Base-by-base conservation (phyloP, 345 rosid species). In the Raphanus sativus region DNA sequence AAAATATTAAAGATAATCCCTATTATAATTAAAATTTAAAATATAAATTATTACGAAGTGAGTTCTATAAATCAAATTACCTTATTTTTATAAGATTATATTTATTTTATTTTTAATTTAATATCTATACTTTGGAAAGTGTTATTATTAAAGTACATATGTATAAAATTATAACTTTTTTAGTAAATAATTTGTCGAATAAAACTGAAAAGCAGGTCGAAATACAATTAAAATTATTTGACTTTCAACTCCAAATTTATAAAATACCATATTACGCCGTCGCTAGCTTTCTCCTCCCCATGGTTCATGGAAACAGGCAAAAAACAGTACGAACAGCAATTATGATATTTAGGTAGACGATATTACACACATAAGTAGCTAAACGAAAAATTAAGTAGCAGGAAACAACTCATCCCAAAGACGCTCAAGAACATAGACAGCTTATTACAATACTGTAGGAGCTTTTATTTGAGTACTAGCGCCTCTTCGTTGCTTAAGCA, bases 391-490 rank as follows among this genome's bases (percentile, higher is more conserved):
- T 40, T 4, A n/a, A n/a, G 48, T 16, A 16, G 70, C 34, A 50
- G 25, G 55, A 50, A 55, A 38, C 6, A 69, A 62, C 34, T n/a
- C 63, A 24, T 62, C 42, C 71, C 71, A 56, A 11, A 66, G 8
- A 59, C 63, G 48, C 60, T 70, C 50, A 5, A 58, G 40, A 40
- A 56, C 40, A 24, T 65, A 61, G 55, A 45, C 54, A 45, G 54
- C 54, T 50, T 66, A 25, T 45, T 8, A 65, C 81, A 71, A 65
- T 77, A 72, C 77, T 7, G 17, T 8, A 6, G 6, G 15, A 65
- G 62, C 62, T 65, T 78, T 78, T 72, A 72, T 78, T 78, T 59
- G 26, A 59, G 32, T 65, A 24, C 17, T 71, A 13, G 8, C 38
- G 54, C 10, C 55, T 65, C 38, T 38, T 17, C 8, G 12, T 71